Evolutionary conservation across 345 rosid species (phyloP), one percentile per base, ranked within the genome.

Genomic region (Raphanus sativus): DNA sequence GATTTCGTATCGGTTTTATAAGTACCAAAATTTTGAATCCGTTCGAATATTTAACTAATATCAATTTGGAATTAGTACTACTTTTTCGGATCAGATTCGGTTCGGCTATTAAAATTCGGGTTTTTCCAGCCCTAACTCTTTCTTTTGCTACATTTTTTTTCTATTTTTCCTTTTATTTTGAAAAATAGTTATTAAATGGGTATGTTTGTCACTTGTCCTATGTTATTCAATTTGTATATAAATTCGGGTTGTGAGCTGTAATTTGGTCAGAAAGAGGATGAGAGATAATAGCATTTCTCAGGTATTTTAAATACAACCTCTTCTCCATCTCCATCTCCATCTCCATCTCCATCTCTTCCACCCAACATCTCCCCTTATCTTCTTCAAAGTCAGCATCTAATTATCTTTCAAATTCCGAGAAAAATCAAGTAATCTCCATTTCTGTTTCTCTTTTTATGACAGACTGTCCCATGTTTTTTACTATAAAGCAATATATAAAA

Each of bases 261-360:
- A 16, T 56, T 17, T 71, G 81, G 81, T 71, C 80, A 71, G 81
- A 77, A 70, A 76, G 75, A 70, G 2, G 75, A 61, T 76, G 74
- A 77, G 75, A 77, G 80, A 65, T 77, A 77, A 77, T 77, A 56
- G 71, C 72, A 77, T 58, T 64, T 72, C 68, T 73, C 82, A 78
- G 82, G 77, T 78, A 74, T 78, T 78, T 78, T 73, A 78, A 78
- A 73, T 73, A 73, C 74, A 65, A 71, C 54, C 66, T 77, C 62
- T 70, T 71, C 77, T 66, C 73, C 66, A 66, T 78, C 67, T 78
- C 76, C 67, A 65, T 71, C 71, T 79, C 77, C 68, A 67, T 73
- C 73, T 8, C 60, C 67, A 65, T 71, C 71, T 79, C 77, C 68
- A 67, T 73, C 73, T 8, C 60, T 71, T 72, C 81, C 74, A 72